Evolutionary conservation across 2,329 filamentous ascomycete species (phyloP).

Genomic region (Colletotrichum theobromicola): DNA sequence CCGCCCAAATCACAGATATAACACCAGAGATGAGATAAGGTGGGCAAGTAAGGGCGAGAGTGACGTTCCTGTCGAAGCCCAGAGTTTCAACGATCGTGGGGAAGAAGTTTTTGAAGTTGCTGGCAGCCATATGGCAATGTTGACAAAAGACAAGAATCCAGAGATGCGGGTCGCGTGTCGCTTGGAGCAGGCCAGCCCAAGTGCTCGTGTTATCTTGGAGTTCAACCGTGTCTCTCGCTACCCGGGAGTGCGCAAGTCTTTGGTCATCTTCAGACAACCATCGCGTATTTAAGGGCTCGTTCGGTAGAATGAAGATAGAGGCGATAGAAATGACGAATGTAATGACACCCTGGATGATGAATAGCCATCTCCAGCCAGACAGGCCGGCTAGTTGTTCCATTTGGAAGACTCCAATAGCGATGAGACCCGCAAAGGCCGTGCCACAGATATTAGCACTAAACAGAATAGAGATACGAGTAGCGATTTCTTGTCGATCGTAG

Average conservation of each 20-base stretch:
- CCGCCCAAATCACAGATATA: constrained; percentile 43
- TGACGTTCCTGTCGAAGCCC: constrained; percentile 38
- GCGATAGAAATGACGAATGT: constrained; percentile 32
- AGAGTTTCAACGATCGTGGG: constrained; percentile 39
- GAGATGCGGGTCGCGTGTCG: constrained; percentile 27
- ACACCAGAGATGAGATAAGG: constrained; percentile 50
- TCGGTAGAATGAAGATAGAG: constrained; percentile 37
- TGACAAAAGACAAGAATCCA: constrained; percentile 30
- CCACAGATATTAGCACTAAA: constrained; percentile 34
- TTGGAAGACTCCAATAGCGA: constrained; percentile 29
- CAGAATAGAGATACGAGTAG: constrained; percentile 38
- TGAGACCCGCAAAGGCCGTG: constrained; percentile 27
- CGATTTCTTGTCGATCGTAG: constrained; percentile 44
- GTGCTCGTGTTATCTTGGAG: constrained; percentile 40
- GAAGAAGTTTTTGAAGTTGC: constrained; percentile 49
- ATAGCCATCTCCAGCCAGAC: constrained; percentile 53
- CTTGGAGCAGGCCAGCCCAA: constrained; percentile 28
- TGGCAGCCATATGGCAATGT: constrained; percentile 40
- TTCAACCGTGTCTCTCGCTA: constrained; percentile 32
- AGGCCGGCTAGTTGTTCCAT: constrained; percentile 48
- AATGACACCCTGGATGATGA: constrained; percentile 44
- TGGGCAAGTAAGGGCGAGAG: constrained; percentile 49
- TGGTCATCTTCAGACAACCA: constrained; percentile 41
- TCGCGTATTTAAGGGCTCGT: constrained; percentile 39
- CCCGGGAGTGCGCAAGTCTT: constrained; percentile 44